These are phyloP conservation scores for Bruguiera parviflora DNA, from an alignment of 345 rosid species.

Conservation along the genomic window DNA sequence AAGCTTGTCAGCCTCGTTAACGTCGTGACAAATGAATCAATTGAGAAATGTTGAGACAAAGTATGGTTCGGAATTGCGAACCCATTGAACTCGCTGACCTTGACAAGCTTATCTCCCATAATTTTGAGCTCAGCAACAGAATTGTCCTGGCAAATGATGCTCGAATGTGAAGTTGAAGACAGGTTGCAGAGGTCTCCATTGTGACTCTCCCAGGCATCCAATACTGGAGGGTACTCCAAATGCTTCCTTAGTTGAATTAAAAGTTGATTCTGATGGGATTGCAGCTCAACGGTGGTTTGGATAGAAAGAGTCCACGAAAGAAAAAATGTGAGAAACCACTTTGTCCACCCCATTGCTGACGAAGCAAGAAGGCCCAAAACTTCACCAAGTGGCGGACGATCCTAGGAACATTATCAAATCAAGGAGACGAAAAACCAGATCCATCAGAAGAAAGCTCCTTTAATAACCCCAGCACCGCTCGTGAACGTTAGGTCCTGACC, in stretches of 20 bases:
- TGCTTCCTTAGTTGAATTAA: constrained; percentile 77
- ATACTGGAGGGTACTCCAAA: constrained; percentile 67
- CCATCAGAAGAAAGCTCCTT: constrained; percentile 15
- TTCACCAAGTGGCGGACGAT: constrained; percentile 15
- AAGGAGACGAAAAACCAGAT: constrained; percentile 20
- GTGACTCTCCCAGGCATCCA: constrained; percentile 60
- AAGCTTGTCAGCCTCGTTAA: constrained; percentile 77
- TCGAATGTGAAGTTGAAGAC: constrained; percentile 52
- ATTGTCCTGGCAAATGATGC: constrained; percentile 59
- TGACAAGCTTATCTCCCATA: constrained; percentile 64
- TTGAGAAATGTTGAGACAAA: constrained; percentile 60
- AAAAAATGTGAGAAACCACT: constrained; percentile 32
- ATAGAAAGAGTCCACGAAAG: constrained; percentile 42
- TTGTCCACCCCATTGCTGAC: constrained; percentile 37
- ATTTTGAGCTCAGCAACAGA: constrained; percentile 71
- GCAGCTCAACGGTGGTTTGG: constrained; percentile 49
- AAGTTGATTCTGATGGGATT: constrained; percentile 55
- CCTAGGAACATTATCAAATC: constrained; percentile 18
- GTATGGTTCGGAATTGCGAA: constrained; percentile 58
- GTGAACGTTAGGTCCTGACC: not conserved
- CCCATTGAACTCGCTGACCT: constrained; percentile 57
- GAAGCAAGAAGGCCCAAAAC: constrained; percentile 20
- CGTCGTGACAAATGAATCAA: constrained; percentile 81
- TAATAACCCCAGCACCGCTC: constrained; percentile 9
- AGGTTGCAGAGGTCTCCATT: constrained; percentile 64